A percentile compares a stretch with the other conserved stretches of the same genome.
These are phyloP conservation scores for Aegilops bicornis DNA, from an alignment of 176 grass and related monocot genomes.

Conservation along the genomic window DNA sequence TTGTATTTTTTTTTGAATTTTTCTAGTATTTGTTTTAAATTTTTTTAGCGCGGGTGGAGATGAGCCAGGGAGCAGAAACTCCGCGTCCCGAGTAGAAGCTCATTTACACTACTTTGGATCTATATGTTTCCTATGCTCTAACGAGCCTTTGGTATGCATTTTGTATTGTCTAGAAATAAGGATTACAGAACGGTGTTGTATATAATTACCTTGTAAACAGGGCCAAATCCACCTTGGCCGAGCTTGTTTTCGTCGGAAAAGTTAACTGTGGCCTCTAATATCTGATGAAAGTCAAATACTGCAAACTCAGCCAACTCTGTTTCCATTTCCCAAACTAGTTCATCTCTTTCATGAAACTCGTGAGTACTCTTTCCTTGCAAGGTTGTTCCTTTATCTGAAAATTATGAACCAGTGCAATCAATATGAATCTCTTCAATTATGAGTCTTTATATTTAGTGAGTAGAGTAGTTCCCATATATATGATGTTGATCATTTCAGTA, in stretches of 20 bases:
- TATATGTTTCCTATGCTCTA: neutral
- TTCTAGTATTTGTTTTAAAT: too few relatives aligned
- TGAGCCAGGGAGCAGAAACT: too few relatives aligned
- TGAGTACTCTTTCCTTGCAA: neutral
- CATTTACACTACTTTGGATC: neutral
- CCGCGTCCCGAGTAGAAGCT: too few relatives aligned
- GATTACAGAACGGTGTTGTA: neutral
- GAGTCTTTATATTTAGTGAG: neutral
- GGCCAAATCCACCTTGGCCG: slow-evolving; percentile 16
- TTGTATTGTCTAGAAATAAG: neutral
- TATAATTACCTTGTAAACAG: slow-evolving; percentile 5
- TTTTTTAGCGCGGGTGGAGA: too few relatives aligned
- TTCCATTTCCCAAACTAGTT: slow-evolving; percentile 17
- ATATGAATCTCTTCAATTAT: neutral
- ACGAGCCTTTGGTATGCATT: neutral
- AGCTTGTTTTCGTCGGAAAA: slow-evolving; percentile 7
- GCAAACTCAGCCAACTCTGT: neutral
- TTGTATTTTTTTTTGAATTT: too few relatives aligned
- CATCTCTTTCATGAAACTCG: neutral
- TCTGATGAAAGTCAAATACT: slow-evolving; percentile 11
- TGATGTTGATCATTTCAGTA: neutral
- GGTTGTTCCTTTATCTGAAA: neutral
- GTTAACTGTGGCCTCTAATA: slow-evolving; percentile 2
- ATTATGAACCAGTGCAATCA: neutral
- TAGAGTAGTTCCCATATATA: neutral